A percentile compares a stretch with the other conserved stretches of the same genome.
Evolutionary conservation across 139 green algal genomes (phyloP).

Genomic region (Astrephomene gubernaculifera): DNA sequence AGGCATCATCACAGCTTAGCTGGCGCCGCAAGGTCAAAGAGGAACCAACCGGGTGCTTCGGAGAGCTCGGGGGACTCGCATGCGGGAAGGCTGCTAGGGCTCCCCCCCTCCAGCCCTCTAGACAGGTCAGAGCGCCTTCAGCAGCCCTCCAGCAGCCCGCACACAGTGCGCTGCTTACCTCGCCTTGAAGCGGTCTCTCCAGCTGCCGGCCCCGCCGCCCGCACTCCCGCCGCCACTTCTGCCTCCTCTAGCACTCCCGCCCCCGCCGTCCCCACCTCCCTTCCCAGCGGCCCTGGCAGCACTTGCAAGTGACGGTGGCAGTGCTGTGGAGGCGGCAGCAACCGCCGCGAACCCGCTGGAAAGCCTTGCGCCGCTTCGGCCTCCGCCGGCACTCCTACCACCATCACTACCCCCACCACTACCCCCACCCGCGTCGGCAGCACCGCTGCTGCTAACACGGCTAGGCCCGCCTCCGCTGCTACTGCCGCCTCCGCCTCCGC

Average conservation of each 20-base stretch:
- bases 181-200: conserved; percentile 22
- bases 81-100: too few species aligned
- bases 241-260: background rate
- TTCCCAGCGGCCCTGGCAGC: background rate
- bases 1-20: too few species aligned
- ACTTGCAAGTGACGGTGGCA: too few species aligned
- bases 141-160: too few species aligned
- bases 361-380: background rate
- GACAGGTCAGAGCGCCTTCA: too few species aligned
- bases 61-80: too few species aligned
- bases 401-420: background rate
- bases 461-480: too few species aligned
- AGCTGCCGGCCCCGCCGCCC: background rate
- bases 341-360: background rate
- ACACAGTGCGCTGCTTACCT: conserved; percentile 10
- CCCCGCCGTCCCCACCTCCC: background rate
- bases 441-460: background rate
- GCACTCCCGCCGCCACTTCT: background rate
- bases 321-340: background rate
- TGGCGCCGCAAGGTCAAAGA: too few species aligned
- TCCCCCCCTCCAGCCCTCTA: too few species aligned
- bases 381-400: background rate
- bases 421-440: background rate
- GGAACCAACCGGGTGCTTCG: too few species aligned
- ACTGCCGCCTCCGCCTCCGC: too few species aligned